A percentile compares a stretch with the other conserved stretches of the same genome.
Evolutionary conservation across 257 asterid species (phyloP).

Genomic region (Anisodus acutangulus): DNA sequence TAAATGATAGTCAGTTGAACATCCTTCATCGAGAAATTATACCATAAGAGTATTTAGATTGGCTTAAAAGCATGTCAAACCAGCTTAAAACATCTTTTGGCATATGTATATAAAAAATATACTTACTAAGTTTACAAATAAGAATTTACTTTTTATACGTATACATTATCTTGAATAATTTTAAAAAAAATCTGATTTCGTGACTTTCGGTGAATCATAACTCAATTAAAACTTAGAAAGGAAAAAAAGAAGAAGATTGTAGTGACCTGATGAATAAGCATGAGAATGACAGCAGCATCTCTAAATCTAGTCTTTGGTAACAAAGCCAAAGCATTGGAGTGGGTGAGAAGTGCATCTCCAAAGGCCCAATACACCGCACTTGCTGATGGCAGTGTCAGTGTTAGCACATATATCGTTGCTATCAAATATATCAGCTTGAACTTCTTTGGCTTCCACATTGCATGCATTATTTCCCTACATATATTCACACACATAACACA

Average conservation of each 20-base stretch:
- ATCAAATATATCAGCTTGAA: conserved; percentile 74
- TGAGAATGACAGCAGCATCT: conserved; percentile 83
- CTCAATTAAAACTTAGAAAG: not conserved
- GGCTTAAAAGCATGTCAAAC: too few species aligned
- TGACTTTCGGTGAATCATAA: not conserved
- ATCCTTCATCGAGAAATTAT: too few species aligned
- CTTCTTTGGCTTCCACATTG: conserved; percentile 94
- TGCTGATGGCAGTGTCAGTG: conserved; percentile 83
- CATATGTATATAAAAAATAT: too few species aligned
- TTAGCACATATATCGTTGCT: conserved; percentile 76
- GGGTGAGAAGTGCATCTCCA: conserved; percentile 69
- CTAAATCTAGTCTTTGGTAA: conserved; percentile 75
- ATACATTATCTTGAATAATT: too few species aligned
- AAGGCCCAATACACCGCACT: conserved; percentile 94
- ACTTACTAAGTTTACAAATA: too few species aligned
- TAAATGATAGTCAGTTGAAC: too few species aligned
- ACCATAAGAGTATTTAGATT: too few species aligned
- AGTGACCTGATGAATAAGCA: conserved; percentile 85
- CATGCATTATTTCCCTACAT: conserved; percentile 82
- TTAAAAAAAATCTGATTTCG: too few species aligned
- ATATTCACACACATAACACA: not conserved
- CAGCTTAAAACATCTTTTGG: too few species aligned
- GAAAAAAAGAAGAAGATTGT: not conserved
- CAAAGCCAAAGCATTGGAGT: conserved; percentile 76
- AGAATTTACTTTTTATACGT: too few species aligned